Evolutionary conservation across 2,329 filamentous ascomycete genomes (phyloP).

Genomic region (Monilinia laxa): DNA sequence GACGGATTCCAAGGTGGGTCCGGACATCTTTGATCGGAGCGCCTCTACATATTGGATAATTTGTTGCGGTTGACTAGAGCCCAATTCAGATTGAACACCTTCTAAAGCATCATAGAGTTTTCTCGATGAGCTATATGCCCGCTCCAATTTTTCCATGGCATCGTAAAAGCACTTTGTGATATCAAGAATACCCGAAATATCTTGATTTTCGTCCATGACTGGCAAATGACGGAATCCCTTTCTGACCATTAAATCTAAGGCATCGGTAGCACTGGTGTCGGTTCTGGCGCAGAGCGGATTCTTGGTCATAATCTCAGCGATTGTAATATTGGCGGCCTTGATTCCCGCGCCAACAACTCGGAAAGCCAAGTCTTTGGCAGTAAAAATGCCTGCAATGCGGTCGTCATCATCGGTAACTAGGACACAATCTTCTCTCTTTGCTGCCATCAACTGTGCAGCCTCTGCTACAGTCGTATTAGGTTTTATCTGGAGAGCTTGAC

Average conservation of each 20-base stretch:
- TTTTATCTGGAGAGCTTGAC: constrained; percentile 95
- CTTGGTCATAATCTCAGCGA: constrained; percentile 99
- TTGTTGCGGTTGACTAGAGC: constrained; percentile 93
- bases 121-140: constrained; percentile 95
- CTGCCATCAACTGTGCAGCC: constrained; percentile 97
- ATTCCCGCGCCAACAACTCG: constrained; percentile 88
- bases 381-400: constrained; percentile 97
- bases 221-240: constrained; percentile 97
- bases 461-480: constrained; percentile 90
- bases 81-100: constrained; percentile 95
- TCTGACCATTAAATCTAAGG: constrained; percentile 94
- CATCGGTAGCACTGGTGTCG: constrained; percentile 96
- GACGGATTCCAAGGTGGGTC: constrained; percentile 91
- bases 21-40: constrained; percentile 93
- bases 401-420: constrained; percentile 97
- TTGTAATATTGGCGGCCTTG: constrained; percentile 86
- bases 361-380: constrained; percentile 97
- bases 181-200: constrained; percentile 95
- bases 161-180: constrained; percentile 99
- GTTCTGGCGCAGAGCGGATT: constrained; percentile 97
- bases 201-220: constrained; percentile 99
- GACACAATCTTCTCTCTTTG: constrained; percentile 97
- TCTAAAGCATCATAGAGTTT: constrained; percentile 97
- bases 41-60: constrained; percentile 99
- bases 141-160: constrained; percentile 98